Evolutionary conservation across 208 protist genomes (phyloP).

Genomic region (Leishmania braziliensis): DNA sequence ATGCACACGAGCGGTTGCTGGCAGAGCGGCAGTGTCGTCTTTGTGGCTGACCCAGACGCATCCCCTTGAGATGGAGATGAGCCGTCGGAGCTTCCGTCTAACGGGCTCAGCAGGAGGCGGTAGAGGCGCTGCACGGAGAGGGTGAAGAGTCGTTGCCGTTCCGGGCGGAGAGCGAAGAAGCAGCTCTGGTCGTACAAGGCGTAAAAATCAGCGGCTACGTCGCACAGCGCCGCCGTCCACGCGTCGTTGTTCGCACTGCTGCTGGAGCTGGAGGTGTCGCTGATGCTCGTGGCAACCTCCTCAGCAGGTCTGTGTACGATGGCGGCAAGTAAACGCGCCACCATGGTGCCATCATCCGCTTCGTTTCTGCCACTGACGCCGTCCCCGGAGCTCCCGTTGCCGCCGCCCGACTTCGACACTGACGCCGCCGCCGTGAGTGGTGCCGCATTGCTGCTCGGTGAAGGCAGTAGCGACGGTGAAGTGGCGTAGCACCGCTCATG

Average conservation of each 20-base stretch:
- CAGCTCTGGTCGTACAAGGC: constrained; percentile 61
- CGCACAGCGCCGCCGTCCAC: constrained; percentile 4
- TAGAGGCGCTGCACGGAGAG: constrained; percentile 33
- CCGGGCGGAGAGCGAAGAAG: constrained; percentile 55
- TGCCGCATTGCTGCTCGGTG: background rate
- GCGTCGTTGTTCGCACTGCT: background rate
- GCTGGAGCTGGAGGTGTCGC: background rate
- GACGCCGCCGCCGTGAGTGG: background rate
- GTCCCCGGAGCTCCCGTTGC: background rate
- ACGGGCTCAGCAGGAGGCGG: constrained; percentile 11
- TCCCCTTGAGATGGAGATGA: constrained; percentile 37
- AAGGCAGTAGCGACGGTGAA: background rate
- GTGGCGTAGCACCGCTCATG: background rate
- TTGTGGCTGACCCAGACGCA: constrained; percentile 16
- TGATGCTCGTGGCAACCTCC: background rate
- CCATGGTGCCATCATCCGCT: background rate
- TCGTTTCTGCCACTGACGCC: background rate
- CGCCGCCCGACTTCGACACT: background rate
- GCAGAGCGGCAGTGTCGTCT: background rate
- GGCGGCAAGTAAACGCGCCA: background rate
- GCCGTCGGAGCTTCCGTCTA: background rate
- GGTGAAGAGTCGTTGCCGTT: constrained; percentile 55
- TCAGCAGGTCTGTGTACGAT: background rate
- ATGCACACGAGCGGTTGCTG: constrained; percentile 1
- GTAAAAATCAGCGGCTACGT: constrained; percentile 40